phyloP scores from a whole-genome alignment of 1,139 yeast species.

The Blastobotrys aristatus region DNA sequence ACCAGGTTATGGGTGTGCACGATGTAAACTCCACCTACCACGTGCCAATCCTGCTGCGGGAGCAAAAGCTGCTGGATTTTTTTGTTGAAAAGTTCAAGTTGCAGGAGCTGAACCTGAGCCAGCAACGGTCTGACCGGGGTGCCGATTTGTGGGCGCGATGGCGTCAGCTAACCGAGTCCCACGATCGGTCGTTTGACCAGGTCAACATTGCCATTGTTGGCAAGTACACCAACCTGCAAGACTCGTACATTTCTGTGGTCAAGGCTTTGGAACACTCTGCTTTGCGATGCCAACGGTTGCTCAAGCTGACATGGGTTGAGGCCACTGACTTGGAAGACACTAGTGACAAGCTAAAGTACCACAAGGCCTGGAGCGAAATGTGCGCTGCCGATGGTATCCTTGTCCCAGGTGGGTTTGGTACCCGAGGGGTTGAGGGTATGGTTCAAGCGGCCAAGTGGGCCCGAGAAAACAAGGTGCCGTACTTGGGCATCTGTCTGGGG shows the following conservation, averaged over 20 bases:
- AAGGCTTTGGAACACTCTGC: constrained; percentile 94
- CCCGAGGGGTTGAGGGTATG: constrained; percentile 98
- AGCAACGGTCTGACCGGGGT: constrained; percentile 61
- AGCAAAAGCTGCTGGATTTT: constrained; percentile 78
- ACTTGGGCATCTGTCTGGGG: constrained; percentile 95
- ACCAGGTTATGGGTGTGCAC: constrained; percentile 94
- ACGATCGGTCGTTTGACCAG: constrained; percentile 76
- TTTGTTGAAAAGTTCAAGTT: constrained; percentile 65
- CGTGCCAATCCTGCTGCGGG: constrained; percentile 84
- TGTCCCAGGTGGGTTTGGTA: constrained; percentile 98
- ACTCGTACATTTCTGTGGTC: constrained; percentile 89
- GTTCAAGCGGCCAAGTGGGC: constrained; percentile 96
- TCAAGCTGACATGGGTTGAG: constrained; percentile 94
- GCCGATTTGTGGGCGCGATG: constrained; percentile 66
- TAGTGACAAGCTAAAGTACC: constrained; percentile 68
- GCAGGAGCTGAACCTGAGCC: constrained; percentile 45
- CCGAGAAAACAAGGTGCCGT: constrained; percentile 89
- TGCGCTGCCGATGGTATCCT: constrained; percentile 95
- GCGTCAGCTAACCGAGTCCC: constrained; percentile 69
- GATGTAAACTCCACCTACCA: constrained; percentile 97
- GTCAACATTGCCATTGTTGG: constrained; percentile 97
- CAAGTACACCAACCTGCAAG: constrained; percentile 92
- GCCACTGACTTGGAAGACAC: constrained; percentile 80
- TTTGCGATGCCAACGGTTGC: constrained; percentile 77
- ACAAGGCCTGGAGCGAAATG: constrained; percentile 91